Percentiles rank a stretch among this genome's conserved stretches.
Conservation (phyloP, 139 green algal species). For the Micractinium conductrix region DNA sequence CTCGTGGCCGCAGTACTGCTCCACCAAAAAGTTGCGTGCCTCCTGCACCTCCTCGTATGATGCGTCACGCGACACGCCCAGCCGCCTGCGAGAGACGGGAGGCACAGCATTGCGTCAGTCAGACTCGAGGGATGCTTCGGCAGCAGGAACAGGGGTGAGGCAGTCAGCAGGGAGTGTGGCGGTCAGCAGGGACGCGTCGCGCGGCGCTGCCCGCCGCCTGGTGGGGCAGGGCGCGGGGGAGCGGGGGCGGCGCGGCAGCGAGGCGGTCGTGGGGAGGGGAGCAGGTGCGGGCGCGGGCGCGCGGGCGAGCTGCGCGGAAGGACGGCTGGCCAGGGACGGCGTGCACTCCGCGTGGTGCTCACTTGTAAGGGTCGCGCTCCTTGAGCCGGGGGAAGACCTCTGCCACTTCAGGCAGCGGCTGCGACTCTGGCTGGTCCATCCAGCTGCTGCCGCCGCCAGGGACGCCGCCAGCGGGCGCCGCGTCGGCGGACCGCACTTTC, state of each 20-base stretch:
- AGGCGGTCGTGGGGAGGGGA: too few species aligned
- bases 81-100: conserved; percentile 48
- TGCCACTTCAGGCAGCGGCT: conserved; percentile 3
- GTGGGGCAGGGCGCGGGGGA: too few species aligned
- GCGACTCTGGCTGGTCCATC: conserved; percentile 55
- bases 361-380: conserved; percentile 84
- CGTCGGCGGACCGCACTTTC: conserved; percentile 25
- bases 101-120: background rate
- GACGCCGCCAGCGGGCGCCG: background rate
- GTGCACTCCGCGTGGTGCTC: too few species aligned
- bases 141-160: background rate
- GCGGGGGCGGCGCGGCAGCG: too few species aligned
- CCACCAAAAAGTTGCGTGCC: conserved; percentile 80
- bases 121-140: background rate
- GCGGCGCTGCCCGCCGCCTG: too few species aligned
- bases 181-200: too few species aligned
- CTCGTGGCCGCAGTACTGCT: conserved; percentile 84
- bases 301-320: too few species aligned
- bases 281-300: too few species aligned
- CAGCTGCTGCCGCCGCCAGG: conserved; percentile 42
- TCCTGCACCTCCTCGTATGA: conserved; percentile 87
- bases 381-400: conserved; percentile 69
- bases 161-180: too few species aligned
- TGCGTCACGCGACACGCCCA: conserved; percentile 74
- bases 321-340: too few species aligned